Base-by-base conservation (phyloP, 371 early-diverging fungal genomes). In the Rhizopus arrhizus region DNA sequence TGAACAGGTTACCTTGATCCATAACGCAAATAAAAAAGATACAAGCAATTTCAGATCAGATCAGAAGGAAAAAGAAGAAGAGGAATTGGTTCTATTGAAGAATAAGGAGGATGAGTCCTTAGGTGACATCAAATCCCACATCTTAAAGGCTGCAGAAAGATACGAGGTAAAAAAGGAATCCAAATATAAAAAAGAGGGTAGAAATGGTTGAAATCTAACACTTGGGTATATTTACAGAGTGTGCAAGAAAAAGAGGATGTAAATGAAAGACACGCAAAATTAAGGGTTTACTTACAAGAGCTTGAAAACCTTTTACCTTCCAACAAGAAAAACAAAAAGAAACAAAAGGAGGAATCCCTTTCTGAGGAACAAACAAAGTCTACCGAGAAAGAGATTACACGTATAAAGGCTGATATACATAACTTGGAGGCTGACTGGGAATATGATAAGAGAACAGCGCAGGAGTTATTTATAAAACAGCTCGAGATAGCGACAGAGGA, bases 391-490 rank as follows among this genome's bases (percentile, higher is more conserved):
- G 72, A 72, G 5, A 72, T 84, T 12, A 72, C 72, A 4, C 66
- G 74, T 8, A 22, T 86, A n/a, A 81, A 88, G 15, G 69, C 77
- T 32, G 64, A 58, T 2, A 35, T 85, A 43, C 65, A 63, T 11
- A 75, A 75, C 28, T 55, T 82, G 15, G 85, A 85, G 51, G 64
- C 68, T 15, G 80, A 81, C 53, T 78, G 80, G 72, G 78, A 78
- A 13, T 85, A 74, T 53, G 74, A 80, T 61, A 73, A 73, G 40
- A 66, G 57, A 40, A 56, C 69, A 55, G 75, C 82, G 10, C 66
- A 81, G 8, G 61, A 65, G 1, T 36, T 75, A 36, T 68, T 72
- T 42, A 28, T 49, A 6, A 50, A 68, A 16, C 58, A 69, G 15
- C 62, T 72, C n/a, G 58, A 61, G 43, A 15, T 64, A 16, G 62